A percentile compares a stretch with the other conserved stretches of the same genome.
These are phyloP conservation scores for Annulohypoxylon bovei DNA, from an alignment of 495 filamentous ascomycete species.

Conservation along the genomic window DNA sequence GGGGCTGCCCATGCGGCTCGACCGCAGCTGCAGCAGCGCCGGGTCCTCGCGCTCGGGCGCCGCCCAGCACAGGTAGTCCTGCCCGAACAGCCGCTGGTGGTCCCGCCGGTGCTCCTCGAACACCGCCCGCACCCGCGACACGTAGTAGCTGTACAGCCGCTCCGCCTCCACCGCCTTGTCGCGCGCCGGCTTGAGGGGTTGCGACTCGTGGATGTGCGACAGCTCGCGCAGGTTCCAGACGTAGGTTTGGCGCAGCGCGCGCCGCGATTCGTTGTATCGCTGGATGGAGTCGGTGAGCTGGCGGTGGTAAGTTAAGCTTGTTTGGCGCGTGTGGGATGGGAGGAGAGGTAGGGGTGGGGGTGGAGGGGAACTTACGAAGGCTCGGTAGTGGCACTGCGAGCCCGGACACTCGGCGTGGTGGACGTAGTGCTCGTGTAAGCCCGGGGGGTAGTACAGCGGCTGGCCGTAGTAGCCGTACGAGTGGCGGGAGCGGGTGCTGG, in stretches of 20 bases:
- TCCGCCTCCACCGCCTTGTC: slow-evolving; percentile 38
- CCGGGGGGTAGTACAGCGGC: slow-evolving; percentile 21
- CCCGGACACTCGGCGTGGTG: slow-evolving; percentile 21
- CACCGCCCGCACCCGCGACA: slow-evolving; percentile 40
- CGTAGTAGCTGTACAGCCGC: slow-evolving; percentile 44
- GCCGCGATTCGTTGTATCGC: slow-evolving; percentile 35
- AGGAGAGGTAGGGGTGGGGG: neutral
- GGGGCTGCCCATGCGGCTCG: neutral
- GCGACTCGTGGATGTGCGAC: slow-evolving; percentile 21
- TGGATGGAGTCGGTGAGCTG: slow-evolving; percentile 43
- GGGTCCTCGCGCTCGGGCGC: slow-evolving; percentile 36
- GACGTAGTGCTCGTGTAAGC: slow-evolving; percentile 27
- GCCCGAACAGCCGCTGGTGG: slow-evolving; percentile 40
- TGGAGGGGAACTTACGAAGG: slow-evolving; percentile 34
- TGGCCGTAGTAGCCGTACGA: slow-evolving; percentile 21
- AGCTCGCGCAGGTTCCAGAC: slow-evolving; percentile 41
- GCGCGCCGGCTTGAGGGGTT: slow-evolving; percentile 19
- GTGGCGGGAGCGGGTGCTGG: slow-evolving; percentile 10
- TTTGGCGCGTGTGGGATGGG: neutral
- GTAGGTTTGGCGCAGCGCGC: slow-evolving; percentile 38
- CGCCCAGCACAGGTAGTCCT: slow-evolving; percentile 39
- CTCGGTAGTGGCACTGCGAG: slow-evolving; percentile 39
- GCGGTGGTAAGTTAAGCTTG: neutral
- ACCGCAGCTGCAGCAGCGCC: neutral
- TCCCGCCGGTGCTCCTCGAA: slow-evolving; percentile 45